These are phyloP conservation scores for Blastomyces silverae DNA, from an alignment of 2,329 filamentous ascomycete species.

Conservation along the genomic window DNA sequence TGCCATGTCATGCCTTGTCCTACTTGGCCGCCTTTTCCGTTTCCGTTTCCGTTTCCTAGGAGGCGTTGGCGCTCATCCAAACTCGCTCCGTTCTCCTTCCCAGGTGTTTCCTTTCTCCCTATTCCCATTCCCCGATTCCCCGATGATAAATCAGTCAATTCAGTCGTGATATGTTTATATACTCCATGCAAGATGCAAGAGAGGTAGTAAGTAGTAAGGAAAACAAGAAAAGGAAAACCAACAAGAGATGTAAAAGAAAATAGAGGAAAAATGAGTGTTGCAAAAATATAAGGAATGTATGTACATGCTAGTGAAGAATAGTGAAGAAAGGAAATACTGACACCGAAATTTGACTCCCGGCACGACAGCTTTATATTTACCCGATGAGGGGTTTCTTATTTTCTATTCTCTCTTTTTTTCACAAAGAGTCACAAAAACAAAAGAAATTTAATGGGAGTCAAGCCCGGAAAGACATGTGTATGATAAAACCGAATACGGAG, in stretches of 20 bases:
- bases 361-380: not conserved
- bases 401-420: not conserved
- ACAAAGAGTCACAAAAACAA: slow-evolving; percentile 3
- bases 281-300: not conserved
- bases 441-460: slow-evolving; percentile 8
- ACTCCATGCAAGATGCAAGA: not conserved
- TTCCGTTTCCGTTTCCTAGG: not conserved
- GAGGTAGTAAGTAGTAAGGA: not conserved
- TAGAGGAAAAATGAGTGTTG: not conserved
- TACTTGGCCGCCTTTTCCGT: too few relatives aligned
- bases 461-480: slow-evolving; percentile 1
- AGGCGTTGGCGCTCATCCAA: not conserved
- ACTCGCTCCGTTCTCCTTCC: not conserved
- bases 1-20: not conserved
- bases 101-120: not conserved
- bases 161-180: not conserved
- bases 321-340: not conserved
- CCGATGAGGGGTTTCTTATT: not conserved
- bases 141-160: not conserved
- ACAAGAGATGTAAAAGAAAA: not conserved
- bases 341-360: not conserved
- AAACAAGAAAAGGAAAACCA: not conserved
- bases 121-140: not conserved
- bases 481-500: slow-evolving; percentile 7
- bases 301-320: not conserved